Evolutionary conservation across 306 rosid species (phyloP).

Genomic region (Oxytropis ochrocephala): DNA sequence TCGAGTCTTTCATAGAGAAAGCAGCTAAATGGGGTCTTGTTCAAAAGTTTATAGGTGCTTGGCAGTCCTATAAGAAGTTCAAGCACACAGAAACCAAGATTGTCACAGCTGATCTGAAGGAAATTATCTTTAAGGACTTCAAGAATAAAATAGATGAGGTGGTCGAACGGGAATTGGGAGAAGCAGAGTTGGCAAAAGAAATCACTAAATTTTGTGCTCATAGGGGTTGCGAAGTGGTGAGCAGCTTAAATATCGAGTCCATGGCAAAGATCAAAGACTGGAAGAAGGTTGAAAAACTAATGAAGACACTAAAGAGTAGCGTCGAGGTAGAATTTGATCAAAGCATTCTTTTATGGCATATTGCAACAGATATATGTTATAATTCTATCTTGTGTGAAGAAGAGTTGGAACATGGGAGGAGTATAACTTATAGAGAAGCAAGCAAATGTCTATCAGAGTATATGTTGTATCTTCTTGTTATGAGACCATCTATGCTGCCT

Average conservation of each 20-base stretch:
- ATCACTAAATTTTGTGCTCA: background rate
- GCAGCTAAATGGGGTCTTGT: too few relatives aligned
- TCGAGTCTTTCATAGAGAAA: background rate
- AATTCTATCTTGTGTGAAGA: background rate
- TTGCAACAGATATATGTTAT: conserved; percentile 23
- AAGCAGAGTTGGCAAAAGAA: background rate
- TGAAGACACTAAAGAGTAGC: background rate
- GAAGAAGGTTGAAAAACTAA: background rate
- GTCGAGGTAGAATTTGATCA: conserved; percentile 9
- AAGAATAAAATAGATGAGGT: too few relatives aligned
- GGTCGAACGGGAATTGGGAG: background rate
- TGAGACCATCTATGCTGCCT: conserved; percentile 25
- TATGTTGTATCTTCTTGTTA: conserved; percentile 26
- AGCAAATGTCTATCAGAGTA: conserved; percentile 24
- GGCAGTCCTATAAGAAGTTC: too few relatives aligned
- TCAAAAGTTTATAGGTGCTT: too few relatives aligned
- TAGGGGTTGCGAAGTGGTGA: background rate
- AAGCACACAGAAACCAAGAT: too few relatives aligned
- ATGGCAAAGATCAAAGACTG: background rate
- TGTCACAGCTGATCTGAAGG: too few relatives aligned
- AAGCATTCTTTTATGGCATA: conserved; percentile 31
- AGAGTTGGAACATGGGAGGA: background rate
- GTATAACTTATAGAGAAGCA: background rate
- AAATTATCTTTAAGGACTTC: too few relatives aligned
- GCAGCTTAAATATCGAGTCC: background rate